Base-by-base conservation (phyloP, 148 eudicot genomes). In the Fagopyrum homotropicum region DNA sequence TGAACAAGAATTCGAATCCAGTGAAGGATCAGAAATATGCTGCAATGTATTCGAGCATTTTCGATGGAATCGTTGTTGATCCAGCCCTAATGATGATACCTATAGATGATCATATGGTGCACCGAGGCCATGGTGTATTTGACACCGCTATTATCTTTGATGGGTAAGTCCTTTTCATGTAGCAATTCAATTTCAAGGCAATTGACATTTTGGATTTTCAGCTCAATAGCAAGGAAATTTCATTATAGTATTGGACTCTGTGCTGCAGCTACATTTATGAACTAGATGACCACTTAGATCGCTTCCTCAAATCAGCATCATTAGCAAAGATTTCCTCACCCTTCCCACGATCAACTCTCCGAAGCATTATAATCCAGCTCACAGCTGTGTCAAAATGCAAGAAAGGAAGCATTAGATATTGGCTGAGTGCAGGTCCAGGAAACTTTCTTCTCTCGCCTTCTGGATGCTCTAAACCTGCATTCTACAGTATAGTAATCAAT, bases 61-160 rank as follows among this genome's bases (percentile, higher is more conserved):
- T 78, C 74, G 92, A 86, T 55, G 96, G 96, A 72, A 88, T 90
- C 56, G 81, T 87, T 79, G 82, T 90, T 63, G 90, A 90, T 85
- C 96, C 92, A 22, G 89, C 85, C 19, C 75, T 90, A 83, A 90
- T 90, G 96, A 81, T 90, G 76, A 85, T 90, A 73, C 96, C 96
- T 55, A 81, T 90, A 10, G 92, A 90, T 79, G 96, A 90, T 83
- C 96, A 90, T 85, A 90, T 90, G 96, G 96, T 90, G 45, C 96
- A 90, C 77, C 85, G 96, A 76, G 96, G 96, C 1, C 96, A 90
- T 44, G 92, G 92, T 57, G 96, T 90, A 64, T 90, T 90, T 43
- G 96, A 90, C 78, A 90, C 96, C 4, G 89, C 96, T 26, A 77
- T 85, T 72, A 80, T 90, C 47, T 82, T 86, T 68, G 81, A 87